phyloP scores from a whole-genome alignment of 208 protist species.

The Leishmania mexicana region DNA sequence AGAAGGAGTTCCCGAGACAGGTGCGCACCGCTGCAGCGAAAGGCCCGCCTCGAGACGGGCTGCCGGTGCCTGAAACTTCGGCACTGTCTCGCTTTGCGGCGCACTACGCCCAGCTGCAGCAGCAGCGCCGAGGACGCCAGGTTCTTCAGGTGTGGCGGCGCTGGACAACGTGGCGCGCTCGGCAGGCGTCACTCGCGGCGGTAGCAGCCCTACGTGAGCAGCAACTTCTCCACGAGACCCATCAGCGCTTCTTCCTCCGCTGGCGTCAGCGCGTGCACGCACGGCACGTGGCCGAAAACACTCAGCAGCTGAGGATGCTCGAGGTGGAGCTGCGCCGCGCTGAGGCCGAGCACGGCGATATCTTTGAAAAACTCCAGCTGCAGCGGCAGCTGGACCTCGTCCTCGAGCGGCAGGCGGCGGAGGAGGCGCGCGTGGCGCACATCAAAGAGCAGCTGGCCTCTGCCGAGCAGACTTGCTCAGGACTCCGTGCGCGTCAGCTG shows the following conservation, averaged over 20 bases:
- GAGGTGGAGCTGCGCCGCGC: slow-evolving; percentile 46
- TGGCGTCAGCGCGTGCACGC: slow-evolving; percentile 55
- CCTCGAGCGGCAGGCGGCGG: slow-evolving; percentile 43
- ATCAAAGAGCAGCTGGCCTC: slow-evolving; percentile 25
- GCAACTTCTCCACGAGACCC: slow-evolving; percentile 39
- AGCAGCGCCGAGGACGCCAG: slow-evolving; percentile 12
- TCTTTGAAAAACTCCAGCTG: slow-evolving; percentile 87
- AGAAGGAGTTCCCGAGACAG: background rate
- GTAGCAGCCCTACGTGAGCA: slow-evolving; percentile 47
- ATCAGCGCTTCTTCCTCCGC: slow-evolving; percentile 40
- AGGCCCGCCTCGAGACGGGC: background rate
- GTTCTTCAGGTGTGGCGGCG: slow-evolving; percentile 49
- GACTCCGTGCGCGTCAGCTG: slow-evolving; percentile 8
- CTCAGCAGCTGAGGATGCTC: slow-evolving; percentile 38
- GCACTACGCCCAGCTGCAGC: slow-evolving; percentile 21
- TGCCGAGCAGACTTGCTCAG: slow-evolving; percentile 28
- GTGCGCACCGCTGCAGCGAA: background rate
- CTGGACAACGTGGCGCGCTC: slow-evolving; percentile 39
- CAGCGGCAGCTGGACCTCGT: slow-evolving; percentile 77
- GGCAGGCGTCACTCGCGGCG: slow-evolving; percentile 31
- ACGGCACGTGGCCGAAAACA: slow-evolving; percentile 25
- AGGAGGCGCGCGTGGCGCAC: slow-evolving; percentile 40
- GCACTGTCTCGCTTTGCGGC: slow-evolving; percentile 31
- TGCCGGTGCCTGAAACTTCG: background rate
- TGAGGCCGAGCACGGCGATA: slow-evolving; percentile 66